Conservation (phyloP, 164 flowering plant species). For the Stephania yunnanensis region DNA sequence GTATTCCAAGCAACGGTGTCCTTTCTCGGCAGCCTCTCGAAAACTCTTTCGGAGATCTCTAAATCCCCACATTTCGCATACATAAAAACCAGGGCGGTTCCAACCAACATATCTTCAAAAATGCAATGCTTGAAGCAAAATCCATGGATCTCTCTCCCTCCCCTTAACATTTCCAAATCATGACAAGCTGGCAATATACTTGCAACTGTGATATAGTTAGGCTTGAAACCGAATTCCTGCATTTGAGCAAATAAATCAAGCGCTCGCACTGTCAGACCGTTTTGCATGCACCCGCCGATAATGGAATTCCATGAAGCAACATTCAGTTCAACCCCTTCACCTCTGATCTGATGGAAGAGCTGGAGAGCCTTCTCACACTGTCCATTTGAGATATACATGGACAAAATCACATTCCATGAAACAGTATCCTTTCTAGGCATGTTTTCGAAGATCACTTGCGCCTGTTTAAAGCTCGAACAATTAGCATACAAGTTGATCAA, state of each 20-base stretch:
- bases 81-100: conserved; percentile 48
- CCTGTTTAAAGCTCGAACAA: conserved; percentile 36
- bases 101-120: conserved; percentile 25
- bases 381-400: conserved; percentile 38
- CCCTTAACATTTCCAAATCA: conserved; percentile 34
- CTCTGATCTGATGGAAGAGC: conserved; percentile 38
- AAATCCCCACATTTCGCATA: conserved; percentile 61
- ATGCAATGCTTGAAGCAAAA: conserved; percentile 31
- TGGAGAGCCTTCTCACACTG: conserved; percentile 38
- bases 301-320: conserved; percentile 51
- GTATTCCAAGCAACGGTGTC: conserved; percentile 62
- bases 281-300: conserved; percentile 48
- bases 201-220: conserved; percentile 45
- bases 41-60: conserved; percentile 30
- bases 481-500: conserved; percentile 55
- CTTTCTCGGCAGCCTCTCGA: conserved; percentile 28
- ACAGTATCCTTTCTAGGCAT: conserved; percentile 39
- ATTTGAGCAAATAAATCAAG: conserved; percentile 32
- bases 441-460: conserved; percentile 36
- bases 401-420: conserved; percentile 48
- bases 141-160: conserved; percentile 49
- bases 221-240: conserved; percentile 40
- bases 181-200: conserved; percentile 45
- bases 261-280: conserved; percentile 36
- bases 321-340: conserved; percentile 24